Conservation (phyloP, 139 green algal genomes). For the Tetradesmus lagerheimii region DNA sequence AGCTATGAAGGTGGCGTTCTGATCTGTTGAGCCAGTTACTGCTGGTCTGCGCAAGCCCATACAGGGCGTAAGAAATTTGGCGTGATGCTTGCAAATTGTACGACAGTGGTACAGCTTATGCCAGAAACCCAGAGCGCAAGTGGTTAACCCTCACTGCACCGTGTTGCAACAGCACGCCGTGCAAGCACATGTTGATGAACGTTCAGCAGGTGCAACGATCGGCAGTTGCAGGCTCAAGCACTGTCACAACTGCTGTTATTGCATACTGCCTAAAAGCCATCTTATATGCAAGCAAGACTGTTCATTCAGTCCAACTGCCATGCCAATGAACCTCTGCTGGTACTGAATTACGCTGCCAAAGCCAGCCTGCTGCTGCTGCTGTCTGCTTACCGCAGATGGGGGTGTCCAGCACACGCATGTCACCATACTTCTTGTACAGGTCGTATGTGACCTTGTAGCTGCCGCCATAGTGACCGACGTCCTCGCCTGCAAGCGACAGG, state of each 20-base stretch:
- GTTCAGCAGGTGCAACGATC: no score
- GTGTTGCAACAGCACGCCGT: no score
- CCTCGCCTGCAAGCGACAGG: slow-evolving; percentile 78
- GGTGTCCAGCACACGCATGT: slow-evolving; percentile 94
- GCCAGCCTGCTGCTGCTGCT: slow-evolving; percentile 13
- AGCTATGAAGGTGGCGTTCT: no score
- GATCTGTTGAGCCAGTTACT: no score
- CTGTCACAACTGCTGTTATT: background rate
- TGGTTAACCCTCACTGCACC: no score
- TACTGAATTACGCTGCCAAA: background rate
- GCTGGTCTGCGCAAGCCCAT: no score
- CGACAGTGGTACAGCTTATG: no score
- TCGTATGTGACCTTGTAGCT: slow-evolving; percentile 95
- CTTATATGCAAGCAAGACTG: background rate
- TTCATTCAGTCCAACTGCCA: background rate
- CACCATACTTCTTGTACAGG: slow-evolving; percentile 97
- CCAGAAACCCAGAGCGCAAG: no score
- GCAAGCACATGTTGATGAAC: no score
- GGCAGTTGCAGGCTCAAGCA: background rate
- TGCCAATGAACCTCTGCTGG: background rate
- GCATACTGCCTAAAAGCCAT: no score
- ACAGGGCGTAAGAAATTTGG: no score
- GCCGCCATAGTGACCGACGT: slow-evolving; percentile 96
- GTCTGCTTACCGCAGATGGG: slow-evolving; percentile 91
- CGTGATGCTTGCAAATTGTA: no score